phyloP scores from a whole-genome alignment of 2,329 filamentous ascomycete genomes.

The Cladosporium sp. region DNA sequence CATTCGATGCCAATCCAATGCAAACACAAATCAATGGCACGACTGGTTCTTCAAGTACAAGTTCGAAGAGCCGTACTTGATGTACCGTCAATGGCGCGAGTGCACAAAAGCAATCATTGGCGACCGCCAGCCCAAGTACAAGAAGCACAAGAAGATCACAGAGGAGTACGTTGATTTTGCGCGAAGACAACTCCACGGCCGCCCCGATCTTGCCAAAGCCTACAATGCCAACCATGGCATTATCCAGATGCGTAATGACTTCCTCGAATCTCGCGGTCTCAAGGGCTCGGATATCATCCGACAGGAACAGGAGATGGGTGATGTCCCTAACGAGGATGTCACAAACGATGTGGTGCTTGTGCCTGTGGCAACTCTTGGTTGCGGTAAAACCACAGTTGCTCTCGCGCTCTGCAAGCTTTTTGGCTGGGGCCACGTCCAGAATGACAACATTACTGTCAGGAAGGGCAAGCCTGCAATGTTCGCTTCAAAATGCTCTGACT shows the following conservation, averaged over 20 bases:
- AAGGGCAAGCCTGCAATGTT: conserved; percentile 72
- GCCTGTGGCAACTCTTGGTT: conserved; percentile 89
- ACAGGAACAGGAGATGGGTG: conserved; percentile 58
- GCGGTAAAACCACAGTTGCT: conserved; percentile 92
- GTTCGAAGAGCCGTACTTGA: conserved; percentile 96
- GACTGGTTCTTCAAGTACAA: conserved; percentile 99
- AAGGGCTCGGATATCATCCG: conserved; percentile 87
- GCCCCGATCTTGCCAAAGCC: conserved; percentile 62
- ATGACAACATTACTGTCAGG: conserved; percentile 87
- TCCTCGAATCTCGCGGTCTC: conserved; percentile 75
- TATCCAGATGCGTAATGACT: conserved; percentile 83
- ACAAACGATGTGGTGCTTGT: conserved; percentile 72
- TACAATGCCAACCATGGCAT: conserved; percentile 94
- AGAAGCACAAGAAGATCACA: conserved; percentile 85
- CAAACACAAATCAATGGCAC: conserved; percentile 50
- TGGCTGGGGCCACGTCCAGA: conserved; percentile 89
- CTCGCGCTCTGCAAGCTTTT: conserved; percentile 79
- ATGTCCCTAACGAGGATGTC: conserved; percentile 51
- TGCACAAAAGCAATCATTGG: conserved; percentile 86
- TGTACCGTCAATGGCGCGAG: conserved; percentile 99
- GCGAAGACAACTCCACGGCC: conserved; percentile 63
- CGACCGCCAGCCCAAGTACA: conserved; percentile 69
- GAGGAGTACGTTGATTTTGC: conserved; percentile 86
- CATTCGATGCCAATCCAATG: conserved; percentile 72
- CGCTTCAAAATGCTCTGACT: conserved; percentile 62